These are phyloP conservation scores for Discostella stelligeroides DNA, from an alignment of 108 stramenopile genomes.

Conservation along the genomic window DNA sequence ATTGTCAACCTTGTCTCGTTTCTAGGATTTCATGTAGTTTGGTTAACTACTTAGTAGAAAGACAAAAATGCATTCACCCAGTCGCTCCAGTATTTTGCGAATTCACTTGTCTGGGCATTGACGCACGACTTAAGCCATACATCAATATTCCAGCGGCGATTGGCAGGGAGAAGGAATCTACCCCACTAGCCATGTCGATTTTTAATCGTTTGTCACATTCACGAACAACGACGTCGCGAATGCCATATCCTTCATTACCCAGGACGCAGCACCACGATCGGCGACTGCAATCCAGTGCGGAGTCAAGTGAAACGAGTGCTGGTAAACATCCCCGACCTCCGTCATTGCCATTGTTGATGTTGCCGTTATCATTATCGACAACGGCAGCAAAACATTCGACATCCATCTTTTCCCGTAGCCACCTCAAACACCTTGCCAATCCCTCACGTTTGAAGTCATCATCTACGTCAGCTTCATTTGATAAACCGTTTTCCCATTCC, in stretches of 20 bases:
- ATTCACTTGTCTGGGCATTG: too few relatives aligned
- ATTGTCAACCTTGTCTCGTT: too few relatives aligned
- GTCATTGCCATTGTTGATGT: slow-evolving; percentile 20
- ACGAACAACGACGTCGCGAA: slow-evolving; percentile 52
- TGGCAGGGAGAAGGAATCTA: slow-evolving; percentile 73
- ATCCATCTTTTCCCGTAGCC: slow-evolving; percentile 39
- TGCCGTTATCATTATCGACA: slow-evolving; percentile 52
- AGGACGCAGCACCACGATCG: slow-evolving; percentile 72
- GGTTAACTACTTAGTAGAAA: too few relatives aligned
- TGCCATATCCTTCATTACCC: slow-evolving; percentile 79
- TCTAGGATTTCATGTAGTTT: slow-evolving; percentile 1
- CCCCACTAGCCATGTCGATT: slow-evolving; percentile 64
- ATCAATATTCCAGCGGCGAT: slow-evolving; percentile 76
- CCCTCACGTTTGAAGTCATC: slow-evolving; percentile 18
- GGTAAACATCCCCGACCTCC: slow-evolving; percentile 24
- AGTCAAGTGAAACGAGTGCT: slow-evolving; percentile 38
- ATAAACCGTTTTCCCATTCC: slow-evolving; percentile 46
- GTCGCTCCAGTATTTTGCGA: background rate
- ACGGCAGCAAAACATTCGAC: slow-evolving; percentile 68
- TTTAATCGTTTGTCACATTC: slow-evolving; percentile 52
- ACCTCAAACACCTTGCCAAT: slow-evolving; percentile 33
- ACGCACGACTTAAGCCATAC: slow-evolving; percentile 67
- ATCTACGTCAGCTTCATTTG: slow-evolving; percentile 3
- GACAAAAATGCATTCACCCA: too few relatives aligned
- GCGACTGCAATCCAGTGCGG: background rate